Percentiles rank a stretch among this genome's conserved stretches.
phyloP scores from a whole-genome alignment of 352 stramenopile genomes.

The Globisporangium parvum region DNA sequence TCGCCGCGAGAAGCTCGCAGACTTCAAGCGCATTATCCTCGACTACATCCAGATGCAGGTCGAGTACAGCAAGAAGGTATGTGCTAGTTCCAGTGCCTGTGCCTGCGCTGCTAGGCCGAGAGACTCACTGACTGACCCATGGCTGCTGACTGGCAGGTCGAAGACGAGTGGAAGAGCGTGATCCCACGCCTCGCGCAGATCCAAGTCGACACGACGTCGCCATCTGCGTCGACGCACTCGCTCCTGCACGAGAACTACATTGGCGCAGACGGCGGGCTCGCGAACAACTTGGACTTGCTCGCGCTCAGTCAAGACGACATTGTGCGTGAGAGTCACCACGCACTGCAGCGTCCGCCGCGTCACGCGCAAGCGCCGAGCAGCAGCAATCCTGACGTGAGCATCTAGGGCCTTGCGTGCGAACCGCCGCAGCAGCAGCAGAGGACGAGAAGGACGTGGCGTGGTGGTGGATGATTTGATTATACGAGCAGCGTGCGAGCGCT shows the following conservation, averaged over 20 bases:
- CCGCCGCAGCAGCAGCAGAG: conserved; percentile 1
- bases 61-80: conserved; percentile 92
- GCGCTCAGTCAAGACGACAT: conserved; percentile 31
- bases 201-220: conserved; percentile 48
- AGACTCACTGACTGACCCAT: too few species aligned
- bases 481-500: too few species aligned
- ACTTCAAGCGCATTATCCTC: conserved; percentile 95
- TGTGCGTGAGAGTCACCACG: conserved; percentile 8
- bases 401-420: conserved; percentile 15
- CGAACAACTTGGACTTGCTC: conserved; percentile 44
- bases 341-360: conserved; percentile 1
- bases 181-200: conserved; percentile 73
- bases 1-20: conserved; percentile 91
- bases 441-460: neutral
- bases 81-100: neutral
- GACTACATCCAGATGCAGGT: conserved; percentile 97
- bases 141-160: conserved; percentile 43
- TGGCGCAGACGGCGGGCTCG: conserved; percentile 37
- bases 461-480: too few species aligned
- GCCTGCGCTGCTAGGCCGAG: neutral
- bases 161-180: conserved; percentile 75
- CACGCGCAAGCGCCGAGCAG: neutral
- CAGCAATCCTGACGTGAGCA: conserved; percentile 29
- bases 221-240: conserved; percentile 27
- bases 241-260: conserved; percentile 79